A percentile compares a stretch with the other conserved stretches of the same genome.
Evolutionary conservation across 192 early-diverging fungal species (phyloP).

Genomic region (Backusella parvicylindrica): DNA sequence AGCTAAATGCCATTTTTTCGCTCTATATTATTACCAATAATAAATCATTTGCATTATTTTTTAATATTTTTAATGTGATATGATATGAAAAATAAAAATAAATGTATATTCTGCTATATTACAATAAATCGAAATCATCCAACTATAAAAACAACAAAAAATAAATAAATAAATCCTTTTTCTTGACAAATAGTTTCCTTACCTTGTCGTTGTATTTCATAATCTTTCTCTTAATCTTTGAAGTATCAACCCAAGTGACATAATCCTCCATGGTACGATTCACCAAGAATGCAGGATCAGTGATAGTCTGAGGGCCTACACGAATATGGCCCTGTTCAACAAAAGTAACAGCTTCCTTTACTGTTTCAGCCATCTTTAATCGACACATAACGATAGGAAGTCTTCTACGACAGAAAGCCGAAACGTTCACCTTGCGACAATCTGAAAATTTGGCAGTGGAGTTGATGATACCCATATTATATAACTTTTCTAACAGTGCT

Average conservation of each 20-base stretch:
- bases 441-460: constrained; percentile 75
- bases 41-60: not conserved
- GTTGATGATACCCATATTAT: constrained; percentile 80
- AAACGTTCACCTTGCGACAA: constrained; percentile 79
- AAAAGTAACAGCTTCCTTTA: constrained; percentile 84
- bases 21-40: not conserved
- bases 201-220: constrained; percentile 90
- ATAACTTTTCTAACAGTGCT: constrained; percentile 81
- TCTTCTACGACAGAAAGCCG: constrained; percentile 82
- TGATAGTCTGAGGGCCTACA: constrained; percentile 87
- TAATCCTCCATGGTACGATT: constrained; percentile 92
- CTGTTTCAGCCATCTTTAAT: constrained; percentile 93
- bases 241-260: constrained; percentile 97
- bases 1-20: too few relatives aligned
- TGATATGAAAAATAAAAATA: not conserved
- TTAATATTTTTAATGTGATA: not conserved
- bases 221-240: constrained; percentile 96
- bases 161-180: not conserved
- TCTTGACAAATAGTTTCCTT: not conserved
- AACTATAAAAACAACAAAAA: constrained; percentile 44
- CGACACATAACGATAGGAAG: constrained; percentile 91
- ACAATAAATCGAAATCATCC: constrained; percentile 87
- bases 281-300: constrained; percentile 86
- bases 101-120: constrained; percentile 18
- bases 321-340: constrained; percentile 95